Conservation (phyloP, 768 basidiomycete genomes). For the Rhodotorula paludigena region DNA sequence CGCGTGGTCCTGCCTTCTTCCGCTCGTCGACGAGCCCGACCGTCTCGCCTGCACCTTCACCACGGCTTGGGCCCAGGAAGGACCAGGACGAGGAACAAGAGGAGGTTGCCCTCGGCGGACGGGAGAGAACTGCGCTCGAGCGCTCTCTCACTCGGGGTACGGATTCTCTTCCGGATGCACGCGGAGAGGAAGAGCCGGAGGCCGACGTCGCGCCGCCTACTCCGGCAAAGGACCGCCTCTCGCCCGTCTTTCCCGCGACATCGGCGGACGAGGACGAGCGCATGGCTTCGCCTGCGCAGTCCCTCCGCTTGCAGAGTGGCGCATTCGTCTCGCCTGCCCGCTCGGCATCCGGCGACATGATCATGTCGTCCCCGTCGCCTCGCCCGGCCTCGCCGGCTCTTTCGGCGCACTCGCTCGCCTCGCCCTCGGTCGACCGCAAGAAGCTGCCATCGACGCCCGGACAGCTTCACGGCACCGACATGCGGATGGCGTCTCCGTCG, state of each 20-base stretch:
- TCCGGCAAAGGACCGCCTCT: not conserved
- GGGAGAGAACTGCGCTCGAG: not conserved
- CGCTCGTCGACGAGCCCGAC: no score
- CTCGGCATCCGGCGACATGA: constrained; percentile 5
- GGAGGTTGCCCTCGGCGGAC: constrained; percentile 9
- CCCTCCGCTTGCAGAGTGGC: not conserved
- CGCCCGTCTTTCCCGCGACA: not conserved
- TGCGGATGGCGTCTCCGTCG: not conserved
- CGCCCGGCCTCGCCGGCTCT: not conserved
- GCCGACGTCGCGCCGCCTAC: not conserved
- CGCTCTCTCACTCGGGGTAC: not conserved
- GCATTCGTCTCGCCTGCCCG: constrained; percentile 8
- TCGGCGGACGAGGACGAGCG: not conserved
- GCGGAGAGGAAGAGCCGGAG: no score
- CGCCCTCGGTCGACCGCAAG: not conserved
- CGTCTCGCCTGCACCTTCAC: no score
- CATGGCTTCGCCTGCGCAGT: constrained; percentile 9
- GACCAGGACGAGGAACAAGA: constrained; percentile 5
- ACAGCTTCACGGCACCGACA: not conserved
- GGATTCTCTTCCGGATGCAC: no score
- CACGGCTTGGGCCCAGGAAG: no score
- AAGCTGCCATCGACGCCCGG: not conserved
- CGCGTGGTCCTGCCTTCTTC: constrained; percentile 34
- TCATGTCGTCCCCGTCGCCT: constrained; percentile 22
- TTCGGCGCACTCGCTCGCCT: not conserved